Base-by-base conservation (phyloP, 805 yeast genomes). In the Isabelozyma heimii region DNA sequence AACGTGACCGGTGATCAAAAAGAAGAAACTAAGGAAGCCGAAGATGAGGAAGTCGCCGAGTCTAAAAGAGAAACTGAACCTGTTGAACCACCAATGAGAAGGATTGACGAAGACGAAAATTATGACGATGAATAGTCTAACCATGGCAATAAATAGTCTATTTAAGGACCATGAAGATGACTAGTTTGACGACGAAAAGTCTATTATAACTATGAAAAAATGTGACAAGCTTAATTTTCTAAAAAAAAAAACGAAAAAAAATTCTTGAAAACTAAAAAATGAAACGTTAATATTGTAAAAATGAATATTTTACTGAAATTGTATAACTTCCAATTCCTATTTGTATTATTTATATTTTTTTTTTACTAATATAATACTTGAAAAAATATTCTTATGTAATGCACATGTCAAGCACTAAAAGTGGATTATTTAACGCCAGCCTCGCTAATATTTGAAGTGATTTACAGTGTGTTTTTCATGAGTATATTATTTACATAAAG, bases 51-150 rank as follows among this genome's bases (percentile, higher is more conserved):
- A 4, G 72, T 66, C 2, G 65, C 59, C 9, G 67, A 65, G n/a
- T 65, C 59, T 16, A 61, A 58, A 17, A 55, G 54, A 40, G 54
- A 53, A 15, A 46, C 45, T 7, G 75, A 66, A 46, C 63, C 66
- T 1, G 68, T 66, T 13, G 79, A 73, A 48, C 77, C 79, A 26
- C 79, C 79, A 13, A 59, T 73, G 68, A 62, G 79, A 51, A 69
- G 67, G 44, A 73, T 74, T 26, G 76, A 73, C 39, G 79, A 74
- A 53, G 79, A 74, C 50, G 79, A 73, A 55, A 65, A 74, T 54
- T 74, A 74, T 55, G 79, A 73, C 50, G 79, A 73, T 45, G 76
- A 73, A 46, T 65, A 56, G 24, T 3, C 3, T 20, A 20, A 6
- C n/a, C n/a, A n/a, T n/a, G n/a, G n/a, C n/a, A n/a, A n/a, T n/a